phyloP scores from a whole-genome alignment of 805 yeast genomes.

The Teunomyces tritomae region DNA sequence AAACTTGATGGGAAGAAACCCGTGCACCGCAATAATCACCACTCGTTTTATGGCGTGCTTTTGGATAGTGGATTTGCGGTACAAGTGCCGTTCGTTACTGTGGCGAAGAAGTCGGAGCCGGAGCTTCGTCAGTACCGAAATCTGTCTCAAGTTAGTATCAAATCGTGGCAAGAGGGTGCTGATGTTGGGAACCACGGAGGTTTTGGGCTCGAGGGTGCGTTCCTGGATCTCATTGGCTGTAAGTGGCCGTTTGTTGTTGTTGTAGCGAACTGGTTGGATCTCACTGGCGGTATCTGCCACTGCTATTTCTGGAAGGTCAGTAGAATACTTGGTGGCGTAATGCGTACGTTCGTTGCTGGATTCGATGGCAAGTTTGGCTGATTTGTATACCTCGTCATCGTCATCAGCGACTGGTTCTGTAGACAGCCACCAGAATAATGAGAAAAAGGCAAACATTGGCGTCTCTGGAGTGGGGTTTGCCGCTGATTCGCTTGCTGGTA shows the following conservation, averaged over 20 bases:
- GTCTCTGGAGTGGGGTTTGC: neutral
- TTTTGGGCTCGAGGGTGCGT: constrained; percentile 13
- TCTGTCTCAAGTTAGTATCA: constrained; percentile 16
- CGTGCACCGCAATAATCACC: constrained; percentile 37
- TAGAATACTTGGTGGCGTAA: constrained; percentile 28
- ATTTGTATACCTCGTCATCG: constrained; percentile 21
- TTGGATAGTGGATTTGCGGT: constrained; percentile 11
- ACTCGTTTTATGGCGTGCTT: constrained; percentile 17
- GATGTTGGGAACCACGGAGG: neutral
- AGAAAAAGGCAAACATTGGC: neutral
- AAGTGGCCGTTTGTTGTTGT: constrained; percentile 29
- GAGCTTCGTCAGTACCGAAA: constrained; percentile 17
- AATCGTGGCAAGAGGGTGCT: constrained; percentile 14
- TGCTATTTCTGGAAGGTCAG: constrained; percentile 22
- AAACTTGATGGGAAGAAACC: constrained; percentile 39
- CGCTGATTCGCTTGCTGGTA: neutral
- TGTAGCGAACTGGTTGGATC: constrained; percentile 31
- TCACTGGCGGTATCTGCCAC: constrained; percentile 35
- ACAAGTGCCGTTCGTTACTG: constrained; percentile 25
- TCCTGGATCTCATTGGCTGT: constrained; percentile 37
- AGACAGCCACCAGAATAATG: neutral
- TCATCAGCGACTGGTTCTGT: neutral
- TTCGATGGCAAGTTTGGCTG: constrained; percentile 34
- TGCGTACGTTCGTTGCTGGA: constrained; percentile 28
- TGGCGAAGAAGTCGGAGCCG: constrained; percentile 14